phyloP scores from a whole-genome alignment of 495 filamentous ascomycete genomes.

The Annulohypoxylon moriforme region DNA sequence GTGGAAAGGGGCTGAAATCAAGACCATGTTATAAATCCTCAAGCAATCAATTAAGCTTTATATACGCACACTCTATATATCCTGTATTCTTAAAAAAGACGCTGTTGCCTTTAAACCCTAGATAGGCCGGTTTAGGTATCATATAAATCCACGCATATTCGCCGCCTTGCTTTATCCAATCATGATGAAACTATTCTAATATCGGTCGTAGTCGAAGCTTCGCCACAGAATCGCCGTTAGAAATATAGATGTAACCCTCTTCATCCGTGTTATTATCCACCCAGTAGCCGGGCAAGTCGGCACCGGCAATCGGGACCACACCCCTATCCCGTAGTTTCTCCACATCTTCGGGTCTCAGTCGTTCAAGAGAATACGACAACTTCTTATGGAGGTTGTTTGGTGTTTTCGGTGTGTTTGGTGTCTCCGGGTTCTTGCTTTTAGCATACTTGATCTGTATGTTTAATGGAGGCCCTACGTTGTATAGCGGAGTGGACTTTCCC shows the following conservation, averaged over 20 bases:
- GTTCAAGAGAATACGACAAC: slow-evolving; percentile 13
- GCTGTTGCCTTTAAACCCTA: not conserved
- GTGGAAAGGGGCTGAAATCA: no score
- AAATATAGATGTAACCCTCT: slow-evolving; percentile 25
- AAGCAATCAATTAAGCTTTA: not conserved
- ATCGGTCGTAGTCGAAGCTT: slow-evolving; percentile 2
- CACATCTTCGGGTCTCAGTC: slow-evolving; percentile 10
- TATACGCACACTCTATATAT: not conserved
- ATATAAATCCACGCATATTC: not conserved
- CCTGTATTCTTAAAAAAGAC: not conserved
- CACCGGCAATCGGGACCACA: not conserved
- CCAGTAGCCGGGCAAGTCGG: slow-evolving; percentile 6
- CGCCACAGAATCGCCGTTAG: slow-evolving; percentile 25
- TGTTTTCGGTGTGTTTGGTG: not conserved
- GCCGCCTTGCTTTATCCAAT: not conserved
- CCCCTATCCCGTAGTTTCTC: not conserved
- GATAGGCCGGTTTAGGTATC: not conserved
- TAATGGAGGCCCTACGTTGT: slow-evolving; percentile 34
- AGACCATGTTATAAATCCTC: no score
- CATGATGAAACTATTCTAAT: not conserved
- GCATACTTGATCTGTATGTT: slow-evolving; percentile 47
- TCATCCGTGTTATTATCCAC: slow-evolving; percentile 12
- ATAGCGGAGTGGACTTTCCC: slow-evolving; percentile 33
- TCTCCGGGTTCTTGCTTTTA: not conserved
- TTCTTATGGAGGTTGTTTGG: slow-evolving; percentile 3